Evolutionary conservation across 345 rosid species (phyloP).

Genomic region (Moricandia arvensis): DNA sequence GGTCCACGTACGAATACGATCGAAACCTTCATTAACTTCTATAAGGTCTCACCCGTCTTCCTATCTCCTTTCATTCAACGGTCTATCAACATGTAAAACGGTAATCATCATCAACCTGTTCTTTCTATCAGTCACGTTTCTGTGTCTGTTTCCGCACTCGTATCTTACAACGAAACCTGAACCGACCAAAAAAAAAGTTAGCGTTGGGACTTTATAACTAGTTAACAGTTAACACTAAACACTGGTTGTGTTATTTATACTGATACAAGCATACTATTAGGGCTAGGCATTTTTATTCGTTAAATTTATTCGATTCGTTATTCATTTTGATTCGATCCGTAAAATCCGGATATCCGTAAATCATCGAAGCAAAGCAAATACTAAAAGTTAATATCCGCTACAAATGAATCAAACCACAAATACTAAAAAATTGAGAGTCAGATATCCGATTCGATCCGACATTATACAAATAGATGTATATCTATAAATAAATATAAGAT

Average conservation of each 20-base stretch:
- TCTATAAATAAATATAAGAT: no score
- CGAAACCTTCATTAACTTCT: neutral
- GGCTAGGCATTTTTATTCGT: no score
- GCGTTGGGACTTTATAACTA: neutral
- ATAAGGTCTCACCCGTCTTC: neutral
- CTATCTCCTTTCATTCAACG: constrained; percentile 2
- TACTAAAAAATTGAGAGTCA: no score
- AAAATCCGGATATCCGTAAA: no score
- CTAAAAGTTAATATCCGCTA: no score
- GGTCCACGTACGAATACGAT: constrained; percentile 22
- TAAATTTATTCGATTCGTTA: no score
- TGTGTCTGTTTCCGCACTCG: constrained; percentile 10
- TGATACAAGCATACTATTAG: no score
- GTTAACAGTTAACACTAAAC: neutral
- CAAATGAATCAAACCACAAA: no score
- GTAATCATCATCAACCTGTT: neutral
- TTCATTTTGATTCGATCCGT: no score
- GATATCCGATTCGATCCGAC: no score
- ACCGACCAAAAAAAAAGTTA: constrained; percentile 11
- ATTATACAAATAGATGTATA: no score
- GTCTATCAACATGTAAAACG: neutral
- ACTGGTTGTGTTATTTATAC: neutral
- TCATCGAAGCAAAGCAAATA: no score
- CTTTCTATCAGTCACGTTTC: neutral
- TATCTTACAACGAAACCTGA: constrained; percentile 10